phyloP scores from a whole-genome alignment of 1,139 yeast species.

The Kodamaea ohmeri region DNA sequence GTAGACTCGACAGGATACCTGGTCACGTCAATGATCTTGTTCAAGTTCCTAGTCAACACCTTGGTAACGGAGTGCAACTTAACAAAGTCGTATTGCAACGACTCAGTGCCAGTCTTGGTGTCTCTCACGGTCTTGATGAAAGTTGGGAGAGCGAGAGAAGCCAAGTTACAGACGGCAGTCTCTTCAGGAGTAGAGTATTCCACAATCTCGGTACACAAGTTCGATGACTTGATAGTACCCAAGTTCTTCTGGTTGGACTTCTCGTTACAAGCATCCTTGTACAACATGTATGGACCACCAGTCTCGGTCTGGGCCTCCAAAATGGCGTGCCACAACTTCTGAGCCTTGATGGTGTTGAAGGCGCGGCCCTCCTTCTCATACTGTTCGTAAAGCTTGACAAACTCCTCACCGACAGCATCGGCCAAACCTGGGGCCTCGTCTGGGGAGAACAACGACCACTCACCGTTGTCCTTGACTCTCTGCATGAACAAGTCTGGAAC shows the following conservation, averaged over 20 bases:
- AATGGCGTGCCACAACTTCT: constrained; percentile 84
- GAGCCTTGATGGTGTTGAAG: constrained; percentile 72
- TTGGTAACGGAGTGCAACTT: constrained; percentile 54
- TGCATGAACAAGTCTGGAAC: constrained; percentile 87
- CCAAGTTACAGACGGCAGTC: constrained; percentile 89
- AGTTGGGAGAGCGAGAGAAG: constrained; percentile 80
- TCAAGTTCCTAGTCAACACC: constrained; percentile 54
- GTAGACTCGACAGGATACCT: constrained; percentile 57
- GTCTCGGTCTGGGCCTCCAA: constrained; percentile 90
- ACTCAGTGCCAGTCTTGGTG: constrained; percentile 22
- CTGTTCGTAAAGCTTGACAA: constrained; percentile 62
- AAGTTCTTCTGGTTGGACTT: constrained; percentile 84
- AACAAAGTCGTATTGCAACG: constrained; percentile 48
- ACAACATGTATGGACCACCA: constrained; percentile 88
- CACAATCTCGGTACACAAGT: constrained; percentile 86
- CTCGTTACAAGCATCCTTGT: constrained; percentile 82
- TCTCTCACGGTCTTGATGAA: constrained; percentile 46
- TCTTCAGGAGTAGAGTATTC: constrained; percentile 87
- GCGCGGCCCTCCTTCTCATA: constrained; percentile 76
- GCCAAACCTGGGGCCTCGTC: constrained; percentile 82
- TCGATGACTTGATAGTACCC: constrained; percentile 84
- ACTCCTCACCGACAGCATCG: constrained; percentile 80
- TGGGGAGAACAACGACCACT: constrained; percentile 87
- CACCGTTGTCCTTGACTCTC: constrained; percentile 73
- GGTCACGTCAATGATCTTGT: constrained; percentile 56